Evolutionary conservation across 768 basidiomycete species (phyloP), one percentile per base, ranked within the genome.

Genomic region (Pleurotus tuoliensis): DNA sequence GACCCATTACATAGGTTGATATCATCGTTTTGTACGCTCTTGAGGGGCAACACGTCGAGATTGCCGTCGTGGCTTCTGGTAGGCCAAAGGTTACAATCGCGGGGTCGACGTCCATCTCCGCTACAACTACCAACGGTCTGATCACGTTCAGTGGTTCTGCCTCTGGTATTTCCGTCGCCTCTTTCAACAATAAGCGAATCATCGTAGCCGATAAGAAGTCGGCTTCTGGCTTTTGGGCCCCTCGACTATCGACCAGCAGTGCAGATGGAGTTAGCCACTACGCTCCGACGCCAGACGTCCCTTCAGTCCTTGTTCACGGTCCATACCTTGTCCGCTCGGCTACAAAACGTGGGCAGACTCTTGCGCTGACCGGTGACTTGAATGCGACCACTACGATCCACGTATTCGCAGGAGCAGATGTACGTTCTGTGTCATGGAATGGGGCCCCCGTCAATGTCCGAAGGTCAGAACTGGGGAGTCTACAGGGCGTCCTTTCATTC

Each of bases 151-250:
- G 77, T 15, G 73, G 67, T 6, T 68, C 75, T 9, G 76, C 80
- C 0, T 66, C 67, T 5, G 70, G 70, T 8, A 48, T 71, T 4
- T 63, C 66, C 3, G 65, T 83, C n/a, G 69, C 78, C 55, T 63
- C 76, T 15, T 72, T 80, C 53, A 80, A 76, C 0, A 74, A 75
- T 30, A 70, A 65, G 4, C 66, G 86, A 30, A 64, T 89, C 51
- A 73, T 87, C 22, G 79, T 79, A 58, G 78, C 78, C 6, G 87
- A 88, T 62, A 75, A 82, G n/a, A 67, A 70, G 50, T 80, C 82
- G 3, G 83, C 84, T 1, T 77, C 76, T 8, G 79, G 78, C 3
- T 82, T 86, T 68, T 89, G 83, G 78, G 77, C 80, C 1, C 87
- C 87, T 1, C 77, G 77, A 16, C 67, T 89, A 1, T 56, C 62